Evolutionary conservation across 1,284 basidiomycete species (phyloP), one percentile per base, ranked within the genome.

Genomic region (Tremellales sp.): DNA sequence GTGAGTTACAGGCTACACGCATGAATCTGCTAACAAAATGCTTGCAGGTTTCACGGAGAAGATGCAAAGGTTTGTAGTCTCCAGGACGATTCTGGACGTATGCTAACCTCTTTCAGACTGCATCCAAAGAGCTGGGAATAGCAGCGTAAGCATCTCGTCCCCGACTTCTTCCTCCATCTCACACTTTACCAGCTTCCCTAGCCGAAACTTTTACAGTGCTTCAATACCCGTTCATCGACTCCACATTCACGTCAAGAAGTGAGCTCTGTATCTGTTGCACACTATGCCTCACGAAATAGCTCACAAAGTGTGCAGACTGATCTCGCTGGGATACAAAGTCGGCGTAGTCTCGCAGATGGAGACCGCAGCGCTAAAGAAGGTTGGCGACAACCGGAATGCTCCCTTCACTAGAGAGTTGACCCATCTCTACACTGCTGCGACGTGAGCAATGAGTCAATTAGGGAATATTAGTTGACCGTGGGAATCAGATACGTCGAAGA

Each of bases 361-460:
- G 73, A 97, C 94, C 0, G 89, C 94, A 0, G 94, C 94, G 0
- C 77, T 98, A 44, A 97, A 98, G 74, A 95, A 93, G 68, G 83
- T 79, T 3, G 80, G 90, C 47, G 87, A 90, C 47, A 93, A 85
- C 54, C 79, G 83, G 40, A 87, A 85, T 61, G 78, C 81, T 0
- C 83, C 87, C 0, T 98, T 98, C 61, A 81, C 83, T 13, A 80
- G 94, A 35, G 79, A 84, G 59, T 68, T 97, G 3, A 86, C 85
- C 0, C 80, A 85, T 53, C 71, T 95, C 36, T 95, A 90, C 60
- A 97, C 92, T 12, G 82, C 88, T 19, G 81, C 87, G 33, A 97
- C 92, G 83, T 93, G 72, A 66, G 85, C 77, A n/a, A 14, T 8
- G 21, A 24, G 21, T 24, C 7, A 22, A 24, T 39, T 24, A 6